phyloP scores from a whole-genome alignment of 148 eudicot genomes.

The Talinum fruticosum region DNA sequence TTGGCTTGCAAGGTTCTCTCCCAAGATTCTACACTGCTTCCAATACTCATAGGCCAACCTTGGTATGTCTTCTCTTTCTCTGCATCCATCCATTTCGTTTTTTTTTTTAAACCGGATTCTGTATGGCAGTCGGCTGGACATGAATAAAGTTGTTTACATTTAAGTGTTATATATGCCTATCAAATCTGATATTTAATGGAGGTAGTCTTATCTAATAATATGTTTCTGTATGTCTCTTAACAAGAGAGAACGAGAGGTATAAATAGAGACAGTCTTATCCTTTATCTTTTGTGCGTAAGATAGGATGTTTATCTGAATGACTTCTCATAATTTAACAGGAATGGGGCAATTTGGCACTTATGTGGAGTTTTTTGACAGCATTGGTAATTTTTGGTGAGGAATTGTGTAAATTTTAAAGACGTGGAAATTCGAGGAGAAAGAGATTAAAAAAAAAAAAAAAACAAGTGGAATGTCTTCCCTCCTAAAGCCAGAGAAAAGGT shows the following conservation, averaged over 20 bases:
- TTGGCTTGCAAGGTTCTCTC: constrained; percentile 65
- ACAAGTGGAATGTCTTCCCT: constrained; percentile 19
- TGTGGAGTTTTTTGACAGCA: constrained; percentile 28
- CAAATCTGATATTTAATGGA: too few relatives aligned
- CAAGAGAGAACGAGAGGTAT: too few relatives aligned
- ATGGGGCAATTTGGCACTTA: constrained; percentile 20
- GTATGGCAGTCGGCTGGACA: neutral
- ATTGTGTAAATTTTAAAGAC: constrained; percentile 11
- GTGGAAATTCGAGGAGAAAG: constrained; percentile 7
- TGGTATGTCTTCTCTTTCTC: constrained; percentile 8
- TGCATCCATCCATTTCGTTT: neutral
- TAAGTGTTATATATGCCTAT: too few relatives aligned
- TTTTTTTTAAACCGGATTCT: neutral
- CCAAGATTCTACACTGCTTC: constrained; percentile 42
- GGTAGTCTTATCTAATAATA: too few relatives aligned
- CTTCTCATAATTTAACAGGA: constrained; percentile 38
- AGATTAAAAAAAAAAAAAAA: too few relatives aligned
- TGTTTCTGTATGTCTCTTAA: too few relatives aligned
- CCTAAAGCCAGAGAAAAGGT: constrained; percentile 1
- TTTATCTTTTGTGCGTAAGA: neutral
- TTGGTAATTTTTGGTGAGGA: constrained; percentile 27
- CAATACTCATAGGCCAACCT: constrained; percentile 15
- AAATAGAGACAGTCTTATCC: too few relatives aligned
- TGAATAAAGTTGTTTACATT: neutral
- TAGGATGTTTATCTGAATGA: neutral